Conservation (phyloP, 257 asterid species). For the Solanum chaucha region DNA sequence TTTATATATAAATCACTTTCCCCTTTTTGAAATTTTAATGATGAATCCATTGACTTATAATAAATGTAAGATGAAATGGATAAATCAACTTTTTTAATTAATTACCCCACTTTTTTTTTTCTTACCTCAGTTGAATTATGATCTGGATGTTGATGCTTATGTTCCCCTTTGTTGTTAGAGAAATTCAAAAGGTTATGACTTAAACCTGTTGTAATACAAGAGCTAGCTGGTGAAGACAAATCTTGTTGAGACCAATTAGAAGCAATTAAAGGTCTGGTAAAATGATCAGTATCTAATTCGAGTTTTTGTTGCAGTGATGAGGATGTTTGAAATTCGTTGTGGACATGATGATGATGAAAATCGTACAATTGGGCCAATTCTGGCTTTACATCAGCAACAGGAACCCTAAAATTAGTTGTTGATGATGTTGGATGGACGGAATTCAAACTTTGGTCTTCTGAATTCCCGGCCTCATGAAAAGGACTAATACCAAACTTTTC, state of each 20-base stretch:
- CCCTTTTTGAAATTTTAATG: background rate
- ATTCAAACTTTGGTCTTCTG: slow-evolving; percentile 51
- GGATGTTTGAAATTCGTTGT: background rate
- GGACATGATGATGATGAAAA: background rate
- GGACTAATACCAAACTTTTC: slow-evolving; percentile 45
- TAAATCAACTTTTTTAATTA: background rate
- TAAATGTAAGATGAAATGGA: background rate
- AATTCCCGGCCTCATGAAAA: slow-evolving; percentile 39
- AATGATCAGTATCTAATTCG: background rate
- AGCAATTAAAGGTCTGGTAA: slow-evolving; percentile 4
- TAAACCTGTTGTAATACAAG: slow-evolving; percentile 42
- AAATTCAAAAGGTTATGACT: slow-evolving; percentile 45
- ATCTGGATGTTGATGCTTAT: slow-evolving; percentile 37
- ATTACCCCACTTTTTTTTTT: background rate
- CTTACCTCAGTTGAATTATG: slow-evolving; percentile 53
- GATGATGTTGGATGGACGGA: slow-evolving; percentile 2
- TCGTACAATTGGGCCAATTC: slow-evolving; percentile 7
- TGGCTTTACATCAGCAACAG: slow-evolving; percentile 48
- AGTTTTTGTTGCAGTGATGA: background rate
- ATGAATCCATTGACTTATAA: background rate
- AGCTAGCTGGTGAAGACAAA: slow-evolving; percentile 40
- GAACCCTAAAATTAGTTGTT: slow-evolving; percentile 20
- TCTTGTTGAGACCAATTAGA: slow-evolving; percentile 28
- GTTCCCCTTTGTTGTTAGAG: slow-evolving; percentile 19
- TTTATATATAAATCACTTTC: background rate